phyloP scores from a whole-genome alignment of 2,329 filamentous ascomycete genomes.

The Neoscytalidium dimidiatum region DNA sequence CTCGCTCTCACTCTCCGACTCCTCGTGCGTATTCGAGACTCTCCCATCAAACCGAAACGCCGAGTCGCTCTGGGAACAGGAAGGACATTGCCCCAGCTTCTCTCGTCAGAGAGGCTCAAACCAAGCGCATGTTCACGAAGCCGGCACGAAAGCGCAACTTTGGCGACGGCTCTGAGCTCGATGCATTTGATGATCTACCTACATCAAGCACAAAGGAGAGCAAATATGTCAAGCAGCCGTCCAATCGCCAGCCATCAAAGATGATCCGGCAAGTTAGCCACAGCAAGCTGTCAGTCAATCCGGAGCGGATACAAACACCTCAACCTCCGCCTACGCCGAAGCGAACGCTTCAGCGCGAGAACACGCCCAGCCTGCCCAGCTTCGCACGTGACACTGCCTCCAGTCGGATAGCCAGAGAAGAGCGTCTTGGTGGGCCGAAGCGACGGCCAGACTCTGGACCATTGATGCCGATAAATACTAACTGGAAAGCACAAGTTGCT shows the following conservation, averaged over 20 bases:
- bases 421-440: slow-evolving; percentile 52
- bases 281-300: slow-evolving; percentile 37
- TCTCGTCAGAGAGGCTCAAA: slow-evolving; percentile 53
- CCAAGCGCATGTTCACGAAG: slow-evolving; percentile 72
- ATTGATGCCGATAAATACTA: slow-evolving; percentile 55
- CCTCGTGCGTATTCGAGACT: slow-evolving; percentile 50
- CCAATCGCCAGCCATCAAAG: slow-evolving; percentile 68
- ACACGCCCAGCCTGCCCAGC: slow-evolving; percentile 64
- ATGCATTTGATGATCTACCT: slow-evolving; percentile 91
- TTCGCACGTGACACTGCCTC: slow-evolving; percentile 69
- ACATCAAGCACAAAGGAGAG: slow-evolving; percentile 82
- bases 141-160: slow-evolving; percentile 73
- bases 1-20: slow-evolving; percentile 50
- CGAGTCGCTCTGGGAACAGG: slow-evolving; percentile 46
- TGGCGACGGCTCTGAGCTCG: slow-evolving; percentile 89
- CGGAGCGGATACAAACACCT: slow-evolving; percentile 49
- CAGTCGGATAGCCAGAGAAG: slow-evolving; percentile 65
- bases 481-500: slow-evolving; percentile 60
- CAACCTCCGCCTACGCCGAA: slow-evolving; percentile 55
- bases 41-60: slow-evolving; percentile 51
- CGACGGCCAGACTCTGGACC: slow-evolving; percentile 49
- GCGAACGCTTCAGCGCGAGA: slow-evolving; percentile 52
- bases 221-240: slow-evolving; percentile 78
- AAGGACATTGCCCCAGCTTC: slow-evolving; percentile 52
- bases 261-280: slow-evolving; percentile 56